Base-by-base conservation (phyloP, 371 early-diverging fungal species). In the Lichtheimia hyalospora region DNA sequence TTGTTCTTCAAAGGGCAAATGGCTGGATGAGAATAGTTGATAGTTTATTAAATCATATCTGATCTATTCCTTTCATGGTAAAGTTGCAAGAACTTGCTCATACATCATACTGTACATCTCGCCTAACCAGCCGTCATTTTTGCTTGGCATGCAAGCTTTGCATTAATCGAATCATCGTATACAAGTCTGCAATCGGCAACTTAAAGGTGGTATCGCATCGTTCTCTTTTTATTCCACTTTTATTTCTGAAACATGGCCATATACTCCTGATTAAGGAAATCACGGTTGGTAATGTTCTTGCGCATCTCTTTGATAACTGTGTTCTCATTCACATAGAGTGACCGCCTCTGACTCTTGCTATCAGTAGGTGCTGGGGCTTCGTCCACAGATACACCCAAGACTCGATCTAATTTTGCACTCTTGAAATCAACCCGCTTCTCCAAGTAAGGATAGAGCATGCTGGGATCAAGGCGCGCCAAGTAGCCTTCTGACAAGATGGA, bases 391-490 rank as follows among this genome's bases (percentile, higher is more conserved):
- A 79, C 70, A 16, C 82, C 86, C n/a, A 87, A 61, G 14, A 87
- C 57, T 16, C 81, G 73, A 40, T 87, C 87, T 28, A 91, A 73
- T 59, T 82, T 84, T 27, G 89, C 84, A 5, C 83, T 75, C 71
- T 84, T 84, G 69, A 85, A 95, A 66, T 98, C 98, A n/a, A 88
- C 90, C 41, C 98, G 84, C 75, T 85, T 89, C 65, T 86, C 86
- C 27, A 96, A 79, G 68, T 94, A 96, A 15, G 94, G 92, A 61
- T 88, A 86, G 6, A 98, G 71, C 8, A 88, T 81, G 49, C 77
- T 74, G 23, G 85, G 78, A 49, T 95, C 96, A 13, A 95, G 78
- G 49, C 90, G 83, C 18, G 89, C 89, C 41, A 98, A 79, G 57
- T 90, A 88, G 5, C 83, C 87, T 61, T 96, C 94, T 14, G 87